Conservation (phyloP, 352 stramenopile species). For the Phytophthora pluvialis region DNA sequence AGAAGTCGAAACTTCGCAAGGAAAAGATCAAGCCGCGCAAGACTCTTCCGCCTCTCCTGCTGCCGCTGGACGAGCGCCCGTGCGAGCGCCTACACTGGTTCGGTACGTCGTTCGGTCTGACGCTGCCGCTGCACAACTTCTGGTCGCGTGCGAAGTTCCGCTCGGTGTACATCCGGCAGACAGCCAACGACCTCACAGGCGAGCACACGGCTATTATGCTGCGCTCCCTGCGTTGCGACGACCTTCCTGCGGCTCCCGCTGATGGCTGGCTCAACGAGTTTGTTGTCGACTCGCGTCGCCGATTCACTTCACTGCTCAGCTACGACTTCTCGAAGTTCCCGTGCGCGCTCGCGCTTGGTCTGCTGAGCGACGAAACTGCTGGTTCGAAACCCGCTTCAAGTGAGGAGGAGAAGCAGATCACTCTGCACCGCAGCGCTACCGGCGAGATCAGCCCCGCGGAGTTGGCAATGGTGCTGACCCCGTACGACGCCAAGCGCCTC, state of each 20-base stretch:
- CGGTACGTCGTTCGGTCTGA: constrained; percentile 98
- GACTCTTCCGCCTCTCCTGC: constrained; percentile 96
- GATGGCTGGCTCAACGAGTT: constrained; percentile 95
- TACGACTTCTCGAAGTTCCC: constrained; percentile 94
- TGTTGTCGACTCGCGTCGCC: constrained; percentile 92
- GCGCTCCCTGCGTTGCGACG: constrained; percentile 73
- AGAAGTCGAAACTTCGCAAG: constrained; percentile 57
- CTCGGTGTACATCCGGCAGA: constrained; percentile 98
- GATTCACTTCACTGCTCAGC: constrained; percentile 94
- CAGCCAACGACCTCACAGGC: constrained; percentile 98
- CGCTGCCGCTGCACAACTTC: constrained; percentile 96
- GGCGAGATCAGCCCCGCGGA: constrained; percentile 87
- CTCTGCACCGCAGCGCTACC: constrained; percentile 65
- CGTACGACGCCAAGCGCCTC: constrained; percentile 98
- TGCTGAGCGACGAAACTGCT: constrained; percentile 81
- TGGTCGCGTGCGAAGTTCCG: constrained; percentile 95
- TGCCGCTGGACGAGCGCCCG: constrained; percentile 94
- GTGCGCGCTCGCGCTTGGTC: constrained; percentile 89
- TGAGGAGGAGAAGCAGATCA: constrained; percentile 28
- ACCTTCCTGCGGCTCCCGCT: constrained; percentile 76
- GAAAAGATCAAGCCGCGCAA: constrained; percentile 96
- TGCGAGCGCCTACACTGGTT: constrained; percentile 98
- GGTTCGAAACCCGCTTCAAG: constrained; percentile 23
- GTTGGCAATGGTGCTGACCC: constrained; percentile 94
- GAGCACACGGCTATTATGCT: constrained; percentile 97